phyloP scores from a whole-genome alignment of 2,329 filamentous ascomycete species.

The Fusarium nanum region DNA sequence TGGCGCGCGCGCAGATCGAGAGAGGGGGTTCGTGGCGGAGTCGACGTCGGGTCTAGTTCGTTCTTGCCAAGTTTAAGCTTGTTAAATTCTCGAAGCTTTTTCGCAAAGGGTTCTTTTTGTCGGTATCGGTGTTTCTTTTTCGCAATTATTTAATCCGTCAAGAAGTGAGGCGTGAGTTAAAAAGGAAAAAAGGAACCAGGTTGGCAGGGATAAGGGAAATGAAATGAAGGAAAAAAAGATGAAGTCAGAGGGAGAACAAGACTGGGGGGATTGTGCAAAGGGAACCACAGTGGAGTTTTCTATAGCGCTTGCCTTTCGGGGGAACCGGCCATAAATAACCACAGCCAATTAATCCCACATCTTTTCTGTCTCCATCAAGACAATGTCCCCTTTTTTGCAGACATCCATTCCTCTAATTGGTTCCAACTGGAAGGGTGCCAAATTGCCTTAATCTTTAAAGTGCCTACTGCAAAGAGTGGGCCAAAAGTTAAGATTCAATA shows the following conservation, averaged over 20 bases:
- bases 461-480: background rate
- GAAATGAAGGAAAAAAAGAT: background rate
- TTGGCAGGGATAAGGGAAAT: background rate
- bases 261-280: too few relatives aligned
- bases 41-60: background rate
- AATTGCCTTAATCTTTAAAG: conserved; percentile 14
- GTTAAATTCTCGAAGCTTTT: background rate
- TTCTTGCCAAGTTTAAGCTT: background rate
- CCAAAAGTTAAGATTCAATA: conserved; percentile 14
- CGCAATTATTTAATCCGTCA: background rate
- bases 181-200: background rate
- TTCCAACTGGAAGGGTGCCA: conserved; percentile 5
- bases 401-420: conserved; percentile 16
- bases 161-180: background rate
- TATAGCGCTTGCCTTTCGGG: conserved; percentile 4
- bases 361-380: conserved; percentile 1
- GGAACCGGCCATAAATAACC: background rate
- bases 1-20: background rate
- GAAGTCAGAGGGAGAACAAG: conserved; percentile 9
- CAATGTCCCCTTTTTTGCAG: conserved; percentile 18
- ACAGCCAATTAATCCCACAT: too few relatives aligned
- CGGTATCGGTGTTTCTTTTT: background rate
- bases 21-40: background rate
- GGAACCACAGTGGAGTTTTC: conserved; percentile 15
- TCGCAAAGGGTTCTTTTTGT: background rate